Evolutionary conservation across 2,329 filamentous ascomycete species (phyloP).

Genomic region (Nectriaceae sp.): DNA sequence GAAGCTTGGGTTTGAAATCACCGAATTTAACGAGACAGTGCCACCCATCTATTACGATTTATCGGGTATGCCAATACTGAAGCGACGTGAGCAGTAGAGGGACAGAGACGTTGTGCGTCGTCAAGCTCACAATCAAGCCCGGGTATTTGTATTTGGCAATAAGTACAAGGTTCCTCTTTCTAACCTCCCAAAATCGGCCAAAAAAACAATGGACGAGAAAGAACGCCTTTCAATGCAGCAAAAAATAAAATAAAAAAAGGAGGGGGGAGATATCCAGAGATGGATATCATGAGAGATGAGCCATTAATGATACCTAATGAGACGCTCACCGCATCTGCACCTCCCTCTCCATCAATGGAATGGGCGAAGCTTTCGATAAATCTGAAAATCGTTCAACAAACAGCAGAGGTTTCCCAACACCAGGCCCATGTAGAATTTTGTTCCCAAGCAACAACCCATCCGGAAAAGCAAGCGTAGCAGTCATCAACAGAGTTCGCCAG

Average conservation of each 20-base stretch:
- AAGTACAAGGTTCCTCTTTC: conserved; percentile 14
- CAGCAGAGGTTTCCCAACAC: conserved; percentile 8
- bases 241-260: no score
- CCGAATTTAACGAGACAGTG: no score
- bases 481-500: not conserved
- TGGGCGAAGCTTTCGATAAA: not conserved
- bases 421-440: conserved; percentile 14
- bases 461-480: conserved; percentile 4
- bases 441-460: conserved; percentile 11
- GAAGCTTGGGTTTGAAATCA: no score
- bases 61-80: no score
- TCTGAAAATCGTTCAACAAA: not conserved
- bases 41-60: no score
- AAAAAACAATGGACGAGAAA: conserved; percentile 1
- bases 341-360: not conserved
- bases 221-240: conserved; percentile 13
- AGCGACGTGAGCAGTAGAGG: no score
- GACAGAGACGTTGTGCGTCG: not conserved
- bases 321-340: not conserved
- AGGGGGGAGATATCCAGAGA: no score
- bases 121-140: conserved; percentile 16
- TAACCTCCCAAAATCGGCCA: conserved; percentile 6
- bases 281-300: no score
- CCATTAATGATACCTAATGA: not conserved
- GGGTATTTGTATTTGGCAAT: conserved; percentile 15